Evolutionary conservation across 495 filamentous ascomycete genomes (phyloP).

Genomic region (Daldinia grandis): DNA sequence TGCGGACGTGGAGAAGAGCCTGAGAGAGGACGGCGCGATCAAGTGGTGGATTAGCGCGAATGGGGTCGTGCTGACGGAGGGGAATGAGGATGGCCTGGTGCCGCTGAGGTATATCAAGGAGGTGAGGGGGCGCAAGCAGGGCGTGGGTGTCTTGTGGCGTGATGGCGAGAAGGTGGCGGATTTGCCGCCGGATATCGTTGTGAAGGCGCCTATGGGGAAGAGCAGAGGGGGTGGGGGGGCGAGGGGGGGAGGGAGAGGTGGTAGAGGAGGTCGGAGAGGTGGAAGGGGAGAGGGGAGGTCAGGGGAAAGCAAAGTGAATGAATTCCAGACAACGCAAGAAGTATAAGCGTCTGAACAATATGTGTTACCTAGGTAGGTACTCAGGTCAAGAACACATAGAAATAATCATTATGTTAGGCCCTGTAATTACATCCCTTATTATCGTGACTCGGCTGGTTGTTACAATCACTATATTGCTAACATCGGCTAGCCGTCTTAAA

Average conservation of each 20-base stretch:
- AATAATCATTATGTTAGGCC: background rate
- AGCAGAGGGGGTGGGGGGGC: slow-evolving; percentile 39
- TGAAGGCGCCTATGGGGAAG: slow-evolving; percentile 57
- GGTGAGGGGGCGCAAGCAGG: slow-evolving; percentile 66
- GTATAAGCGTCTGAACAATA: background rate
- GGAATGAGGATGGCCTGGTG: slow-evolving; percentile 56
- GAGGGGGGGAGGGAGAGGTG: slow-evolving; percentile 26
- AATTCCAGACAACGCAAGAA: background rate
- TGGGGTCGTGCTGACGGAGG: slow-evolving; percentile 70
- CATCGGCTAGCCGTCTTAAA: background rate
- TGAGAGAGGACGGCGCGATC: slow-evolving; percentile 67
- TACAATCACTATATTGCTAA: background rate
- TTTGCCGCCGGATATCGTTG: slow-evolving; percentile 57
- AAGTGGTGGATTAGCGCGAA: slow-evolving; percentile 90
- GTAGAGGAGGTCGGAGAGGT: slow-evolving; percentile 23
- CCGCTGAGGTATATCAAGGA: slow-evolving; percentile 54
- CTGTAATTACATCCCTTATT: background rate
- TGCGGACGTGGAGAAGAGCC: slow-evolving; percentile 72
- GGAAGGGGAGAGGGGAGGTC: slow-evolving; percentile 12
- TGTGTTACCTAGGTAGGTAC: no score
- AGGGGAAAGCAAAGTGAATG: slow-evolving; percentile 10
- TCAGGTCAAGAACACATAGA: background rate
- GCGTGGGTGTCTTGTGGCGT: slow-evolving; percentile 71
- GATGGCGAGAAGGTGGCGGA: slow-evolving; percentile 67
- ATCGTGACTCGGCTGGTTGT: background rate